phyloP scores from a whole-genome alignment of 768 basidiomycete species.

The Auricularia sp. region DNA sequence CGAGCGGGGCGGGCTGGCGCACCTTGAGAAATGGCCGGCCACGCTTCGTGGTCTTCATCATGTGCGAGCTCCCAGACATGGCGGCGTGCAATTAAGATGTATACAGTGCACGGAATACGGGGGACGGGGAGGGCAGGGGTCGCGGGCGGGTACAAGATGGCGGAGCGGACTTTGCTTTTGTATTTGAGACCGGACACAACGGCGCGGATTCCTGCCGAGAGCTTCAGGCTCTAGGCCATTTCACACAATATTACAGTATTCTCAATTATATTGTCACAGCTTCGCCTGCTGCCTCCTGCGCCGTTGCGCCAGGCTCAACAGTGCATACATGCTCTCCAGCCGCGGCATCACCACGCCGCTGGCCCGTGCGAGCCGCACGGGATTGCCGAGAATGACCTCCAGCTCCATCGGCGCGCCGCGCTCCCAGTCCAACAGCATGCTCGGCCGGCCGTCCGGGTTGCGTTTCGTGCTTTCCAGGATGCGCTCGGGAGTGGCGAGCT shows the following conservation, averaged over 20 bases:
- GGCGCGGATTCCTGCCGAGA: not conserved
- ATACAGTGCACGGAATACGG: constrained; percentile 7
- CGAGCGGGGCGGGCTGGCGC: constrained; percentile 12
- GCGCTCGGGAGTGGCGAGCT: constrained; percentile 15
- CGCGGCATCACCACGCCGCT: constrained; percentile 19
- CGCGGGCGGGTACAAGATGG: not conserved
- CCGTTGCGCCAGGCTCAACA: constrained; percentile 15
- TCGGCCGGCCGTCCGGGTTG: constrained; percentile 15
- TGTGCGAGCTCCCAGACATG: constrained; percentile 52
- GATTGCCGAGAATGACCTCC: constrained; percentile 21
- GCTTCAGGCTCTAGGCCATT: not conserved
- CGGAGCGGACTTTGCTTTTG: not conserved
- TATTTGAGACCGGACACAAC: not conserved
- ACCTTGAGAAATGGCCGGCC: constrained; percentile 92
- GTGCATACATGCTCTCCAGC: constrained; percentile 20
- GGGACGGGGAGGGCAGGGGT: not conserved
- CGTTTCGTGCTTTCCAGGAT: constrained; percentile 16
- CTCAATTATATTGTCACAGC: not conserved
- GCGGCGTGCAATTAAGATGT: constrained; percentile 1
- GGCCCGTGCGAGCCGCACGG: constrained; percentile 15
- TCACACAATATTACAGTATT: not conserved
- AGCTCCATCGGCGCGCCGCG: constrained; percentile 17
- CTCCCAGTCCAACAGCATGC: constrained; percentile 21
- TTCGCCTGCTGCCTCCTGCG: constrained; percentile 11
- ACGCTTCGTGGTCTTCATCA: constrained; percentile 98